These are phyloP conservation scores for Neurospora sp. DNA, from an alignment of 495 filamentous ascomycete genomes.

Conservation along the genomic window DNA sequence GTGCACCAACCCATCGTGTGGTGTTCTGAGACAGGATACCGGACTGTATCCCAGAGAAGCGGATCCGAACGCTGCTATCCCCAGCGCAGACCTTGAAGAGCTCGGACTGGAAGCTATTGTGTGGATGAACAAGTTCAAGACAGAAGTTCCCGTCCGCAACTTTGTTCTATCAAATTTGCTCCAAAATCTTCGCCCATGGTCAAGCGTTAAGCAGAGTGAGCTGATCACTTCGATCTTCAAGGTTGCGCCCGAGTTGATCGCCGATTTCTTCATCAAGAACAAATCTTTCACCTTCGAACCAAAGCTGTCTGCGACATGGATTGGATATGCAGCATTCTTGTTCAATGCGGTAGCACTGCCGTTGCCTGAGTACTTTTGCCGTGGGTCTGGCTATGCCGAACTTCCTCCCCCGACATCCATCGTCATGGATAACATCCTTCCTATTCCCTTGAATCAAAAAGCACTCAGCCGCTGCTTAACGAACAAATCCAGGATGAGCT, in stretches of 20 bases:
- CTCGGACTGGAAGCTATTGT: slow-evolving; percentile 57
- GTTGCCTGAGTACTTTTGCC: slow-evolving; percentile 59
- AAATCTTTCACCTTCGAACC: slow-evolving; percentile 80
- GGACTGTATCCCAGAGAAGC: slow-evolving; percentile 66
- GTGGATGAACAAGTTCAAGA: slow-evolving; percentile 55
- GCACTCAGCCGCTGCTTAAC: slow-evolving; percentile 67
- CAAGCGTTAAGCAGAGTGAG: slow-evolving; percentile 69
- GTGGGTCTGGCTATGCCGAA: slow-evolving; percentile 38
- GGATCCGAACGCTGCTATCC: slow-evolving; percentile 39
- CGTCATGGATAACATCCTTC: slow-evolving; percentile 76
- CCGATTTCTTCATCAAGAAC: slow-evolving; percentile 72
- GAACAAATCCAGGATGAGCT: slow-evolving; percentile 61
- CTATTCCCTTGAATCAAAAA: slow-evolving; percentile 69
- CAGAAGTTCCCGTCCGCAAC: slow-evolving; percentile 64
- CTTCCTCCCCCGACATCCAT: slow-evolving; percentile 66
- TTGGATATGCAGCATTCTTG: slow-evolving; percentile 81
- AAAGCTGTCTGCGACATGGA: slow-evolving; percentile 84
- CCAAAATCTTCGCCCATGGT: slow-evolving; percentile 72
- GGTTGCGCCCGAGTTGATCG: slow-evolving; percentile 71
- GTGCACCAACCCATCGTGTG: slow-evolving; percentile 59
- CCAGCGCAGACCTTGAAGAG: slow-evolving; percentile 42
- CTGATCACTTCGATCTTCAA: slow-evolving; percentile 70
- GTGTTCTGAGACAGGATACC: slow-evolving; percentile 55
- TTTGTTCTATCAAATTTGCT: slow-evolving; percentile 63
- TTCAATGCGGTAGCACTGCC: slow-evolving; percentile 67